phyloP scores from a whole-genome alignment of 257 asterid species.

The Fraxinus pennsylvanica region DNA sequence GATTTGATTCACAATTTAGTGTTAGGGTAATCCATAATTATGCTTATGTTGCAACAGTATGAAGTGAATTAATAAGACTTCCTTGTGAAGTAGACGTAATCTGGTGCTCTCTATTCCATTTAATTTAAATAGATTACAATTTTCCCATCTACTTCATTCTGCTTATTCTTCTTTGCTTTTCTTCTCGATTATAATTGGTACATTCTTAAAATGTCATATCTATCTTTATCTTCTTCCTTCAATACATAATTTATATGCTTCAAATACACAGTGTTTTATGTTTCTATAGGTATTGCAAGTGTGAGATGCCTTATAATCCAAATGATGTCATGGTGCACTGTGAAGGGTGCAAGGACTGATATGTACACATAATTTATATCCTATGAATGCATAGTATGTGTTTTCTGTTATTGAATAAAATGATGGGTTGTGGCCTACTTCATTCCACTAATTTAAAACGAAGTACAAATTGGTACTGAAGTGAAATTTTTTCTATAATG shows the following conservation, averaged over 20 bases:
- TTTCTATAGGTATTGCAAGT: slow-evolving; percentile 7
- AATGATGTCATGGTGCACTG: slow-evolving; percentile 87
- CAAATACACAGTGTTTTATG: too few species aligned
- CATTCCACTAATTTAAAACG: background rate
- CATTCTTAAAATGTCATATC: background rate
- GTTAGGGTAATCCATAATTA: too few species aligned
- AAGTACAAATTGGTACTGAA: background rate
- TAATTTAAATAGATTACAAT: too few species aligned
- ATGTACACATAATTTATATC: slow-evolving; percentile 14
- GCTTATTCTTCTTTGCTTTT: too few species aligned
- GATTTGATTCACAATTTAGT: too few species aligned
- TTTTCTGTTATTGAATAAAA: background rate
- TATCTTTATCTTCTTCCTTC: slow-evolving; percentile 26
- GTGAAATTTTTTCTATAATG: background rate
- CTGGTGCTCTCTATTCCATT: too few species aligned
- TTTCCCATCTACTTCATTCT: too few species aligned
- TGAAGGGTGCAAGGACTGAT: slow-evolving; percentile 71
- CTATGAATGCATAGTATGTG: background rate
- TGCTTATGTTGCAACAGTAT: too few species aligned
- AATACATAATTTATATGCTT: slow-evolving; percentile 47
- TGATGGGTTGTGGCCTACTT: background rate
- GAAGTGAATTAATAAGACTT: too few species aligned
- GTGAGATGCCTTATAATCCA: too few species aligned
- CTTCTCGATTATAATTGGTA: too few species aligned
- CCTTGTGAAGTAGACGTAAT: too few species aligned